These are phyloP conservation scores for Alternaria gaisen DNA, from an alignment of 2,329 filamentous ascomycete species.

Conservation along the genomic window DNA sequence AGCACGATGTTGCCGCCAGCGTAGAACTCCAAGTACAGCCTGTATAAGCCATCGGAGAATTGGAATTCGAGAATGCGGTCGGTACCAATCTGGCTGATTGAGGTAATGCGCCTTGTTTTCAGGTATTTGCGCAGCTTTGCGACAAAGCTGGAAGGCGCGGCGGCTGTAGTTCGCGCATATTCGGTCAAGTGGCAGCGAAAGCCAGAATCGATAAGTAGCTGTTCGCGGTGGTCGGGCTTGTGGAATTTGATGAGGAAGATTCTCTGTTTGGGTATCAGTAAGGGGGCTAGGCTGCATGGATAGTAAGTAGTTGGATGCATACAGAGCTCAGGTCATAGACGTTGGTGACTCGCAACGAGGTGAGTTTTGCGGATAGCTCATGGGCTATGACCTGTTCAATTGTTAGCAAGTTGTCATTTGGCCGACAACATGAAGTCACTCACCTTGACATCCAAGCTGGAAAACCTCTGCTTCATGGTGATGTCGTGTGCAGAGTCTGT, in stretches of 20 bases:
- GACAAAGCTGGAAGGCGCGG: slow-evolving; percentile 86
- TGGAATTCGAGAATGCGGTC: slow-evolving; percentile 91
- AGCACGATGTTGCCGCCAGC: slow-evolving; percentile 94
- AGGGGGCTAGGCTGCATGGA: slow-evolving; percentile 15
- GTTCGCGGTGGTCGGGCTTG: slow-evolving; percentile 86
- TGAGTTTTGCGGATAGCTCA: slow-evolving; percentile 82
- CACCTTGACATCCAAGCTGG: slow-evolving; percentile 79
- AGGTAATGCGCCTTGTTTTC: slow-evolving; percentile 84
- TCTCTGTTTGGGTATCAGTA: slow-evolving; percentile 60
- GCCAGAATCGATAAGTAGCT: slow-evolving; percentile 91
- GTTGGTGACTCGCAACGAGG: slow-evolving; percentile 84
- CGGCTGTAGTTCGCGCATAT: slow-evolving; percentile 86
- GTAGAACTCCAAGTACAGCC: slow-evolving; percentile 93
- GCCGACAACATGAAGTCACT: neutral
- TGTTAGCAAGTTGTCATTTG: neutral
- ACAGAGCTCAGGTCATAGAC: slow-evolving; percentile 93
- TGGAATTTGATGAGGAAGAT: slow-evolving; percentile 96
- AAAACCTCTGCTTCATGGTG: slow-evolving; percentile 80
- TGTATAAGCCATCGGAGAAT: slow-evolving; percentile 90
- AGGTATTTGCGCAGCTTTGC: slow-evolving; percentile 84
- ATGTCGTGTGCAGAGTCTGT: slow-evolving; percentile 42
- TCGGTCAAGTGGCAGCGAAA: slow-evolving; percentile 95
- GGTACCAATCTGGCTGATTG: slow-evolving; percentile 85
- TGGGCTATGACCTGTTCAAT: slow-evolving; percentile 81
- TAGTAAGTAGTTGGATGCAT: slow-evolving; percentile 27